phyloP scores from a whole-genome alignment of 1,139 yeast species.

The Scheffersomyces titani region DNA sequence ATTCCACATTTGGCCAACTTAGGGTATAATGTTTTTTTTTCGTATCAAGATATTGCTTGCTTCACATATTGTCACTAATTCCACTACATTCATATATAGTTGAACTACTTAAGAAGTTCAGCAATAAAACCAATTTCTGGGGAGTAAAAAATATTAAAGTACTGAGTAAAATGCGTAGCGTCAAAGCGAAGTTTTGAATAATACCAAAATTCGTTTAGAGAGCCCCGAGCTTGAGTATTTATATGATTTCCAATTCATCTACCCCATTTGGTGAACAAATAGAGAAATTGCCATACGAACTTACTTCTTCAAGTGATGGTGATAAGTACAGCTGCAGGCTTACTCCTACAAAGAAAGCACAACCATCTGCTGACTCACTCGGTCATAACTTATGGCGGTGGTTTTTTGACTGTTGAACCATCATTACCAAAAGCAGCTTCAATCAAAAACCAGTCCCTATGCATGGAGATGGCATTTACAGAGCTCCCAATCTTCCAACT shows the following conservation, averaged over 20 bases:
- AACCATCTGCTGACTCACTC: neutral
- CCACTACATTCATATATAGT: too few species aligned
- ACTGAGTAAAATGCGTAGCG: too few species aligned
- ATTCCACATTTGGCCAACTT: too few species aligned
- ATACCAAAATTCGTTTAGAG: neutral
- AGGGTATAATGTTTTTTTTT: too few species aligned
- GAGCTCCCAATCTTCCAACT: neutral
- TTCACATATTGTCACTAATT: too few species aligned
- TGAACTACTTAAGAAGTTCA: too few species aligned
- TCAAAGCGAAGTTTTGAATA: too few species aligned
- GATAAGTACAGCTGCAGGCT: constrained; percentile 3
- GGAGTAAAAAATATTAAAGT: too few species aligned
- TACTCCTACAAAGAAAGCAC: neutral
- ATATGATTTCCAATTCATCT: constrained; percentile 34
- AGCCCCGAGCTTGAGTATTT: constrained; percentile 16
- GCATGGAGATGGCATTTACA: neutral
- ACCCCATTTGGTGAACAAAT: constrained; percentile 47
- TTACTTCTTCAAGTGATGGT: constrained; percentile 39
- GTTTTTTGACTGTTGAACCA: neutral
- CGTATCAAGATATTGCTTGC: too few species aligned
- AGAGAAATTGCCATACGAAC: constrained; percentile 39
- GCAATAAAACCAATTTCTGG: too few species aligned
- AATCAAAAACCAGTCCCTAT: neutral
- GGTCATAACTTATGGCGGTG: neutral
- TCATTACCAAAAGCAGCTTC: neutral